A percentile compares a stretch with the other conserved stretches of the same genome.
Conservation (phyloP, 2,329 filamentous ascomycete species). For the Botrytis porri region DNA sequence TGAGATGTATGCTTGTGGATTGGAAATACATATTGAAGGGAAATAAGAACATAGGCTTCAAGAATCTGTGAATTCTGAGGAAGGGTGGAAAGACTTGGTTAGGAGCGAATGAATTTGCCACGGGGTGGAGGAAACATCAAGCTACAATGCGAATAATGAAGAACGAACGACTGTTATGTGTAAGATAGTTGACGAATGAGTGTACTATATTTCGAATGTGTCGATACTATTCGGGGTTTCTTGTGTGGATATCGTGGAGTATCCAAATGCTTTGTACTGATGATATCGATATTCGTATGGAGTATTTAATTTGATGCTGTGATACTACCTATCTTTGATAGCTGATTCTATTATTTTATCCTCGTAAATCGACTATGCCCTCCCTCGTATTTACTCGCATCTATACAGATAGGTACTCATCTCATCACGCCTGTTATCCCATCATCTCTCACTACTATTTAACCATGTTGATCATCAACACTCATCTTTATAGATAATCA, state of each 20-base stretch:
- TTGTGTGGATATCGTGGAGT: background rate
- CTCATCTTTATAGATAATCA: background rate
- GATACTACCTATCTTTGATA: background rate
- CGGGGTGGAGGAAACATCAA: background rate
- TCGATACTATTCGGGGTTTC: background rate
- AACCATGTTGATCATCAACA: background rate
- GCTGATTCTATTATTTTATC: background rate
- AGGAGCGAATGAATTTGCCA: background rate
- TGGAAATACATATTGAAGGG: background rate
- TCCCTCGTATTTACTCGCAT: background rate
- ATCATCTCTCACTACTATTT: background rate
- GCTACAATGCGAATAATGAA: background rate
- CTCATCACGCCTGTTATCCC: background rate
- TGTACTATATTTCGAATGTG: background rate
- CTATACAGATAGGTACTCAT: background rate
- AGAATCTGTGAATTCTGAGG: background rate
- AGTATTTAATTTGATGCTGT: background rate
- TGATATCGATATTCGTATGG: background rate
- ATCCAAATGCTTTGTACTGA: background rate
- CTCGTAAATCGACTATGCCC: background rate
- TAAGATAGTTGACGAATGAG: slow-evolving; percentile 5
- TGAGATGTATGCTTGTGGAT: background rate
- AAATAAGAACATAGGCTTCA: background rate
- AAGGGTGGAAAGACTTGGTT: background rate
- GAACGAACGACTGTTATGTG: background rate